phyloP scores from a whole-genome alignment of 495 filamentous ascomycete genomes.

The Staphylotrichum tortipilum region DNA sequence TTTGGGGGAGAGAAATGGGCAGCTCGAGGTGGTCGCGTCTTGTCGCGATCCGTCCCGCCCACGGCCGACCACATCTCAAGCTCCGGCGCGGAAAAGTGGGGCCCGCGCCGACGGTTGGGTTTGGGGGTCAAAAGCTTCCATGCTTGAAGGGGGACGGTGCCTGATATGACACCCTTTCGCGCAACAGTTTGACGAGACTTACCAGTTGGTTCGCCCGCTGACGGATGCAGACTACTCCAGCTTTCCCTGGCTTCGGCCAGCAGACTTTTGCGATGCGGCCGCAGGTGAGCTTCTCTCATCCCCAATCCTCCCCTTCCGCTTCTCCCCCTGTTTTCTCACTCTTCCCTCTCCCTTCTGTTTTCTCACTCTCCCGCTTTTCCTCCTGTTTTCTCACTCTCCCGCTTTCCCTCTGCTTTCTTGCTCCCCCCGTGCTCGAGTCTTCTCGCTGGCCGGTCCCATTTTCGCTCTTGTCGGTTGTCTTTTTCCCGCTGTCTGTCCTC shows the following conservation, averaged over 20 bases:
- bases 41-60: too few relatives aligned
- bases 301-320: not conserved
- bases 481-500: too few relatives aligned
- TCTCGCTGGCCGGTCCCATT: too few relatives aligned
- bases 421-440: too few relatives aligned
- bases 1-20: not conserved
- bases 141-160: not conserved
- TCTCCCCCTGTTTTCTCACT: not conserved
- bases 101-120: not conserved
- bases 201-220: conserved; percentile 5
- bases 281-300: not conserved
- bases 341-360: not conserved
- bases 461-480: too few relatives aligned
- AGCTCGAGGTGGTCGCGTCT: too few relatives aligned
- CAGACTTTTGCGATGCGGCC: not conserved
- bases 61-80: too few relatives aligned
- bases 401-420: too few relatives aligned
- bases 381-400: not conserved
- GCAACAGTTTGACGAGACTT: conserved; percentile 1
- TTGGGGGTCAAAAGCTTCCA: not conserved
- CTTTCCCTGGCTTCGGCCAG: not conserved
- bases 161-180: not conserved
- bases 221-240: not conserved
- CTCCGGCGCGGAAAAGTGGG: too few relatives aligned
- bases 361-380: not conserved